Percentiles rank a stretch among this genome's conserved stretches.
Conservation (phyloP, 2,329 filamentous ascomycete species). For the Aspergillus sergii region DNA sequence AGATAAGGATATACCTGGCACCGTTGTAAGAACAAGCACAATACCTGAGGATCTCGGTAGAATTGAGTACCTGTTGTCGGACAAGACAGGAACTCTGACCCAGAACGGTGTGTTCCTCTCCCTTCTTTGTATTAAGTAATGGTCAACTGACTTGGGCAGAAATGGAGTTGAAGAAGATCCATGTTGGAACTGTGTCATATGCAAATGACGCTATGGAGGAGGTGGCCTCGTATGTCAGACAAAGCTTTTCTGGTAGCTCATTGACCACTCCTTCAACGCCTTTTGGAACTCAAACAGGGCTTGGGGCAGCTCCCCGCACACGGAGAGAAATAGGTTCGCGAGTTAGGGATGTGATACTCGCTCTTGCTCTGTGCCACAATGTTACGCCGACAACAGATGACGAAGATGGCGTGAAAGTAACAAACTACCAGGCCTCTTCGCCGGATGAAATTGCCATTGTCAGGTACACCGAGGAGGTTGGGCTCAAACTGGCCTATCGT, state of each 20-base stretch:
- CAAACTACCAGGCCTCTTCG: slow-evolving; percentile 93
- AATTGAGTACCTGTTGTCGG: slow-evolving; percentile 93
- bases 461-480: slow-evolving; percentile 90
- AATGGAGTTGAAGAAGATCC: slow-evolving; percentile 99
- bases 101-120: slow-evolving; percentile 67
- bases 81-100: slow-evolving; percentile 97
- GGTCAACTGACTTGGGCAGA: slow-evolving; percentile 53
- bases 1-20: slow-evolving; percentile 85
- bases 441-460: slow-evolving; percentile 99
- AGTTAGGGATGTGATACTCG: slow-evolving; percentile 89
- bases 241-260: slow-evolving; percentile 68
- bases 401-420: slow-evolving; percentile 73
- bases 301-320: slow-evolving; percentile 71
- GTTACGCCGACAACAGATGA: slow-evolving; percentile 91
- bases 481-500: slow-evolving; percentile 78
- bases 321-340: slow-evolving; percentile 90
- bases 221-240: slow-evolving; percentile 80
- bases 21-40: slow-evolving; percentile 92
- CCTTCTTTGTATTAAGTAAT: neutral
- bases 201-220: slow-evolving; percentile 99
- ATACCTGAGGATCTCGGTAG: slow-evolving; percentile 95
- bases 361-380: slow-evolving; percentile 92
- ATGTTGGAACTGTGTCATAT: slow-evolving; percentile 96
- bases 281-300: slow-evolving; percentile 61
- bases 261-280: slow-evolving; percentile 77